Evolutionary conservation across 805 yeast species (phyloP), one percentile per base, ranked within the genome.

Genomic region (Pichia nakasei): DNA sequence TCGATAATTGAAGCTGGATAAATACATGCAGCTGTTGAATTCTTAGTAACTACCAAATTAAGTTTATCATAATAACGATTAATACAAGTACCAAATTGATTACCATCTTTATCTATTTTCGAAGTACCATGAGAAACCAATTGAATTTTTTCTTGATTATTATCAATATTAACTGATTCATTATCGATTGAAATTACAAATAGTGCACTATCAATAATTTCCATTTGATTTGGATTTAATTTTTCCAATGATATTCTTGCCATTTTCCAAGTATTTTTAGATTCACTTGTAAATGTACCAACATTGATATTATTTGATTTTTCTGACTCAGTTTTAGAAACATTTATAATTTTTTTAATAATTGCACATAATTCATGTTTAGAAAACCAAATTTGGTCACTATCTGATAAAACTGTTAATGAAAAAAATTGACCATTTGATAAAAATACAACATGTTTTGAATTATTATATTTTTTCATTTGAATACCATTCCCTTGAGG

Each of bases 1-100:
- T 76, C 82, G 73, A 75, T 74, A 20, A 75, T 67, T 2, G 77
- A 66, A 12, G 76, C 70, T 49, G 78, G 81, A 74, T 80, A 76
- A 19, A 74, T 75, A 40, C 76, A 67, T 4, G 80, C 82, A 2
- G 79, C 80, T 20, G 74, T 76, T 0, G 80, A 70, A 55, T 76
- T 76, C 35, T 66, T 63, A 4, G 80, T 73, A 9, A 76, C 70
- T 17, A 76, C 65, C 40, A 76, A 56, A 53, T 76, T 79, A 43
- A 76, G 60, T 52, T 76, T 76, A 55, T 76, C 82, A 54, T 76
- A 76, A 73, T 79, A 76, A 44, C 82, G 61, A 38, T 75, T 73
- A 15, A 78, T 73, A 57, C 82, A 76, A 5, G 78, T 68, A 22
- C 82, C 82, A 20, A 67, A 57, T 57, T 76, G 82, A 38, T 72